Percentiles rank a stretch among this genome's conserved stretches.
Conservation (phyloP, 2,329 filamentous ascomycete species). For the Epicoccum sorghinum region DNA sequence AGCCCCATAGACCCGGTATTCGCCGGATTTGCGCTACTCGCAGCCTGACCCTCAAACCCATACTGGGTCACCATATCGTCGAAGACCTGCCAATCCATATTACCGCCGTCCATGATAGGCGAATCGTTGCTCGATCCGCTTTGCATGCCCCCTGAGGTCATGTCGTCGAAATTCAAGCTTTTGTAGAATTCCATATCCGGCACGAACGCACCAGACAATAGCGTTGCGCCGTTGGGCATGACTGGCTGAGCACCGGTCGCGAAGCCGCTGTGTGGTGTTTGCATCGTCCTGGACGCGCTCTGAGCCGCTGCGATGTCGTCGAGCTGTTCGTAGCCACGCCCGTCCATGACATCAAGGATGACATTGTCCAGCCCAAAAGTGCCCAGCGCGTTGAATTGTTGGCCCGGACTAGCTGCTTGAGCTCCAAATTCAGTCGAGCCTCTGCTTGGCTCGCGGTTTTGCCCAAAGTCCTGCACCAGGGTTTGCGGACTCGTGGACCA, state of each 20-base stretch:
- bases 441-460: background rate
- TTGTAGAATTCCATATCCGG: slow-evolving; percentile 3
- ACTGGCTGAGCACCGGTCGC: slow-evolving; percentile 5
- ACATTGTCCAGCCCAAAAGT: slow-evolving; percentile 36
- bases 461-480: background rate
- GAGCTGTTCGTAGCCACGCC: background rate
- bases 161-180: slow-evolving; percentile 8
- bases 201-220: slow-evolving; percentile 1
- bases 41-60: slow-evolving; percentile 47
- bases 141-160: slow-evolving; percentile 24
- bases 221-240: background rate
- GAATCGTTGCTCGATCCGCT: slow-evolving; percentile 21
- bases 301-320: background rate
- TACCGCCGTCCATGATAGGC: slow-evolving; percentile 45
- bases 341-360: slow-evolving; percentile 38
- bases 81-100: slow-evolving; percentile 57
- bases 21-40: background rate
- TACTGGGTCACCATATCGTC: slow-evolving; percentile 56
- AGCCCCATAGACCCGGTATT: slow-evolving; percentile 10
- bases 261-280: slow-evolving; percentile 3
- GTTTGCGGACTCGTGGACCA: slow-evolving; percentile 28
- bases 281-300: background rate
- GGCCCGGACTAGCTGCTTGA: slow-evolving; percentile 10
- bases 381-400: slow-evolving; percentile 29
- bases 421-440: background rate